Conservation (phyloP, 2,329 filamentous ascomycete species). For the Neonectria magnoliae region DNA sequence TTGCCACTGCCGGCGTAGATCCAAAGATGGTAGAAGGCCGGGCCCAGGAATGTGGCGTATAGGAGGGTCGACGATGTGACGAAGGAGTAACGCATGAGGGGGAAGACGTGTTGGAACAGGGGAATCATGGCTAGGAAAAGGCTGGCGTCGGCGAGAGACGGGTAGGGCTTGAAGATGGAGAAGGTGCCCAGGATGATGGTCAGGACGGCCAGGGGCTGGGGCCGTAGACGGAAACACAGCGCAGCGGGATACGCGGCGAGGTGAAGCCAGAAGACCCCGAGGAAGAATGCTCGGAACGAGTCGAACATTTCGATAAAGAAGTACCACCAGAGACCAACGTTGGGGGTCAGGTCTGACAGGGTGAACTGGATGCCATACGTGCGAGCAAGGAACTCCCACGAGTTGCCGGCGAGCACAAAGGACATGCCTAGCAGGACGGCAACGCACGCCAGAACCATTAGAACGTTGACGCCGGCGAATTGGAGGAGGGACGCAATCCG, state of each 20-base stretch:
- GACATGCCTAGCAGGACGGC: constrained; percentile 75
- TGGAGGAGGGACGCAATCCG: constrained; percentile 47
- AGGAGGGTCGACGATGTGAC: constrained; percentile 83
- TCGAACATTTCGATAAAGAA: constrained; percentile 99
- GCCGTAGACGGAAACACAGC: constrained; percentile 81
- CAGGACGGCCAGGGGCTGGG: constrained; percentile 87
- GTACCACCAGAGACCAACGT: constrained; percentile 98
- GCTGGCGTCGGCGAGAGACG: constrained; percentile 88
- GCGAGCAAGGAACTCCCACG: constrained; percentile 87
- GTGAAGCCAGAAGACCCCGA: constrained; percentile 98
- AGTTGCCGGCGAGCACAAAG: constrained; percentile 75
- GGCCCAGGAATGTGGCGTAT: constrained; percentile 88
- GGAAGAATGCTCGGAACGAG: constrained; percentile 95
- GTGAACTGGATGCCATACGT: constrained; percentile 95
- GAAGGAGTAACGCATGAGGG: constrained; percentile 93
- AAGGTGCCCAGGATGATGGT: constrained; percentile 89
- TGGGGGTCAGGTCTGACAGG: constrained; percentile 91
- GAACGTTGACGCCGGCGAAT: constrained; percentile 66
- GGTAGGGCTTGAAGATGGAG: constrained; percentile 96
- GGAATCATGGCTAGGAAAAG: constrained; percentile 86
- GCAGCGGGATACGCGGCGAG: constrained; percentile 89
- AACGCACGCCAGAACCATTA: constrained; percentile 64
- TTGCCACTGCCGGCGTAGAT: constrained; percentile 98
- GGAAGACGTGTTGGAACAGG: constrained; percentile 90
- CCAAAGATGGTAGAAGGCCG: constrained; percentile 97